A percentile compares a stretch with the other conserved stretches of the same genome.
phyloP scores from a whole-genome alignment of 352 stramenopile genomes.

The Globisporangium splendens region DNA sequence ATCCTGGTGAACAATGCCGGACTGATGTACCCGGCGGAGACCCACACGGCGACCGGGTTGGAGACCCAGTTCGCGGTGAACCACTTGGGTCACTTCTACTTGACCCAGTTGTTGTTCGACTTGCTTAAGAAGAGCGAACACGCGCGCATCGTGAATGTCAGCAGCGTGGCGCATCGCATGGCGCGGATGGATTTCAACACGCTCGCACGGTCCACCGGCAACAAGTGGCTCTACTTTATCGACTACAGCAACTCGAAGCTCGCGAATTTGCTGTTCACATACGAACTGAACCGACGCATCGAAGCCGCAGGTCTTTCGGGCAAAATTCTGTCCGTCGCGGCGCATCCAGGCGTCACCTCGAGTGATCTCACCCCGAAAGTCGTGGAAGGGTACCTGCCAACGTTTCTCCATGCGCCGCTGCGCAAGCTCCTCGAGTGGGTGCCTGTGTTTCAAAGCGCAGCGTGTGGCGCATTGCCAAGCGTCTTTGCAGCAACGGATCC shows the following conservation, averaged over 20 bases:
- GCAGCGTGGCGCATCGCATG: conserved; percentile 30
- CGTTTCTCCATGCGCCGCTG: conserved; percentile 17
- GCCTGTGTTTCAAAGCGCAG: conserved; percentile 19
- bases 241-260: conserved; percentile 53
- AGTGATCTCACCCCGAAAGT: conserved; percentile 22
- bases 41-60: conserved; percentile 32
- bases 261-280: conserved; percentile 42
- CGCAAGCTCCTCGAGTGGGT: conserved; percentile 19
- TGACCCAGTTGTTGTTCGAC: conserved; percentile 51
- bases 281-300: conserved; percentile 36
- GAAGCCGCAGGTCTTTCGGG: conserved; percentile 14
- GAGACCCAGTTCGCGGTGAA: conserved; percentile 66
- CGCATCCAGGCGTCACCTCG: conserved; percentile 17
- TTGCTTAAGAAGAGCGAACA: conserved; percentile 26
- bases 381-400: conserved; percentile 21
- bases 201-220: conserved; percentile 20
- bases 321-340: conserved; percentile 28
- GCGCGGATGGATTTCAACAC: conserved; percentile 26
- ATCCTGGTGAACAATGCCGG: conserved; percentile 63
- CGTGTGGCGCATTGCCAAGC: conserved; percentile 21
- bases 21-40: conserved; percentile 31
- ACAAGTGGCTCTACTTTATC: conserved; percentile 32
- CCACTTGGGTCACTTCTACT: conserved; percentile 56
- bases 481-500: conserved; percentile 24
- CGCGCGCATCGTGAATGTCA: conserved; percentile 34